These are phyloP conservation scores for Amanita pallidorosea DNA, from an alignment of 768 basidiomycete species.

Conservation along the genomic window DNA sequence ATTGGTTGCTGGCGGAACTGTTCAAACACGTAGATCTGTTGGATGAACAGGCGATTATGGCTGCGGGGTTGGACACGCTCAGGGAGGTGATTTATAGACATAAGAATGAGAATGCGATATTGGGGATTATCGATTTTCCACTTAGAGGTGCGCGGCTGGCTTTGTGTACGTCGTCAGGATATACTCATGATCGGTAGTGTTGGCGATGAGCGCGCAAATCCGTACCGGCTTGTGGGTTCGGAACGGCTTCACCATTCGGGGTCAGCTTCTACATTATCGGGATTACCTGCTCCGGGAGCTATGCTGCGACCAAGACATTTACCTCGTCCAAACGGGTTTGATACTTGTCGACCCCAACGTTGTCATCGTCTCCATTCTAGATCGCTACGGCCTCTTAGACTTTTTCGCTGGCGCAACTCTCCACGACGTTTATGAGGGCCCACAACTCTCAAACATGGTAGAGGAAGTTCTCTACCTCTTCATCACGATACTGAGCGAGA, in stretches of 20 bases:
- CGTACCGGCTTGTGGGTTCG: slow-evolving; percentile 95
- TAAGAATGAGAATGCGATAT: slow-evolving; percentile 55
- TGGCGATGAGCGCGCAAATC: slow-evolving; percentile 90
- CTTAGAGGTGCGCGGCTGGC: slow-evolving; percentile 53
- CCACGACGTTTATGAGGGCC: slow-evolving; percentile 20
- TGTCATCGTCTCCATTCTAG: slow-evolving; percentile 78
- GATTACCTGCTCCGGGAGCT: slow-evolving; percentile 93
- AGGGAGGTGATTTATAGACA: slow-evolving; percentile 51
- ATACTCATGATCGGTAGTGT: slow-evolving; percentile 32
- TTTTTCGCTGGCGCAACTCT: slow-evolving; percentile 57
- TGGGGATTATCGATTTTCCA: slow-evolving; percentile 81
- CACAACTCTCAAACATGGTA: slow-evolving; percentile 73
- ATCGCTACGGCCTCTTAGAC: slow-evolving; percentile 73
- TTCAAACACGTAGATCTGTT: slow-evolving; percentile 74
- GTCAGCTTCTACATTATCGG: slow-evolving; percentile 90
- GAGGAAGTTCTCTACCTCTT: slow-evolving; percentile 87
- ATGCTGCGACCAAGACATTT: slow-evolving; percentile 92
- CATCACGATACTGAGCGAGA: slow-evolving; percentile 80
- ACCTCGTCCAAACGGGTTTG: slow-evolving; percentile 79
- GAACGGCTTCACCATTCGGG: slow-evolving; percentile 92
- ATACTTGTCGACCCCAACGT: slow-evolving; percentile 68
- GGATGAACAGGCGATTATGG: slow-evolving; percentile 38
- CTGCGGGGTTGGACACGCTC: slow-evolving; percentile 42
- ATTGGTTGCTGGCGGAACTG: slow-evolving; percentile 84
- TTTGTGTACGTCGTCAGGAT: slow-evolving; percentile 2